Evolutionary conservation across 2,329 filamentous ascomycete species (phyloP).

Genomic region (Paecilomyces sp.): DNA sequence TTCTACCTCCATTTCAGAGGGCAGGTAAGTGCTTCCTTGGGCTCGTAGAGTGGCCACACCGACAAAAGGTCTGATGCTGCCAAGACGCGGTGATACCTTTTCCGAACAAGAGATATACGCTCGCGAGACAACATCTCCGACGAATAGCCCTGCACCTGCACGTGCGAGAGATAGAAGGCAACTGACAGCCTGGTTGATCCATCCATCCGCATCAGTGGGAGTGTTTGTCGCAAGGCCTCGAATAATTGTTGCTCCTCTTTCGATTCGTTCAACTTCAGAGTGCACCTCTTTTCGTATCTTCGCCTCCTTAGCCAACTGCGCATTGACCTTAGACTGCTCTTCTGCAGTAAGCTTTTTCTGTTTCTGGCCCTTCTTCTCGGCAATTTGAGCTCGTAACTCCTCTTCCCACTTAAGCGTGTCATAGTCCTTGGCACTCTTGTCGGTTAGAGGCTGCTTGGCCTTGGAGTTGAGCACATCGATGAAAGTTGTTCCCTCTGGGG

Average conservation of each 20-base stretch:
- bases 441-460: constrained; percentile 58
- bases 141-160: constrained; percentile 72
- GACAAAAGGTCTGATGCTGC: constrained; percentile 70
- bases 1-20: constrained; percentile 67
- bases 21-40: constrained; percentile 64
- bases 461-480: constrained; percentile 88
- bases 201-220: constrained; percentile 78
- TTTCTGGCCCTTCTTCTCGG: constrained; percentile 79
- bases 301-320: constrained; percentile 81
- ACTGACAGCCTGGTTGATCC: constrained; percentile 77
- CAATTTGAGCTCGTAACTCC: constrained; percentile 76
- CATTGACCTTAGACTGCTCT: constrained; percentile 82
- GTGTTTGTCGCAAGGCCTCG: constrained; percentile 74
- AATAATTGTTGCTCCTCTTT: constrained; percentile 81
- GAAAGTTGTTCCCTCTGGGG: constrained; percentile 79
- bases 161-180: constrained; percentile 63
- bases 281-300: constrained; percentile 68
- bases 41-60: constrained; percentile 80
- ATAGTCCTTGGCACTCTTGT: constrained; percentile 92
- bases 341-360: constrained; percentile 87
- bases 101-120: constrained; percentile 76
- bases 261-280: constrained; percentile 61
- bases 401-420: constrained; percentile 97
- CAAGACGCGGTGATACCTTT: constrained; percentile 66
- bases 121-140: constrained; percentile 69